Evolutionary conservation across 2,329 filamentous ascomycete genomes (phyloP).

Genomic region (Rhynchosporium secalis): DNA sequence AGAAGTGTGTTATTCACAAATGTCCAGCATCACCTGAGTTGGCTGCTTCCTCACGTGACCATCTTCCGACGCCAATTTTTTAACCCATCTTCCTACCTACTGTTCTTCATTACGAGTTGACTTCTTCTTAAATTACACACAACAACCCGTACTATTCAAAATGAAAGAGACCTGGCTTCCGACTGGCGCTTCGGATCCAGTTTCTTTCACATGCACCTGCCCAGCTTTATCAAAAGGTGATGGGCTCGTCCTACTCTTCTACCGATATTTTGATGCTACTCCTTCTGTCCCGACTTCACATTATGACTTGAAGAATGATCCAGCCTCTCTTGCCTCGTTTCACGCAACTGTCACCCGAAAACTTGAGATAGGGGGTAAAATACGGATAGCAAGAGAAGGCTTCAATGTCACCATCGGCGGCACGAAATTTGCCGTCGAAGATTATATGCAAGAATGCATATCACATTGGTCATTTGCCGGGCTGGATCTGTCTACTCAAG

Average conservation of each 20-base stretch:
- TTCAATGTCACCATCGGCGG: conserved; percentile 41
- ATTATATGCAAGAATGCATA: conserved; percentile 35
- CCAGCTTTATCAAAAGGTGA: conserved; percentile 21
- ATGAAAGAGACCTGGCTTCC: conserved; percentile 26
- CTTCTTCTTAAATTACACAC: neutral
- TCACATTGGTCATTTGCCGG: conserved; percentile 38
- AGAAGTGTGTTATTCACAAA: neutral
- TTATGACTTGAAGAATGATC: conserved; percentile 8
- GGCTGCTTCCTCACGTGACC: neutral
- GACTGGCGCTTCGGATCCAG: conserved; percentile 35
- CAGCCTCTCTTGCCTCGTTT: conserved; percentile 29
- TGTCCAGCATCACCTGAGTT: neutral
- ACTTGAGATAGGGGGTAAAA: conserved; percentile 35
- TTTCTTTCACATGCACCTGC: conserved; percentile 39
- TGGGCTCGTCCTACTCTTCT: conserved; percentile 39
- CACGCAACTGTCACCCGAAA: conserved; percentile 28
- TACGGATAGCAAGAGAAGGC: conserved; percentile 38
- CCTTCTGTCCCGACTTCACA: conserved; percentile 28
- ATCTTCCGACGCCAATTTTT: neutral
- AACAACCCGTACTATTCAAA: neutral
- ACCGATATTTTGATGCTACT: conserved; percentile 37
- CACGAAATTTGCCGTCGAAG: conserved; percentile 25
- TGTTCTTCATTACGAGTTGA: neutral
- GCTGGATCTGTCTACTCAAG: conserved; percentile 27
- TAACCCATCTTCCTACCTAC: neutral